A percentile compares a stretch with the other conserved stretches of the same genome.
phyloP scores from a whole-genome alignment of 768 basidiomycete genomes.

The Psilocybe azurescens region DNA sequence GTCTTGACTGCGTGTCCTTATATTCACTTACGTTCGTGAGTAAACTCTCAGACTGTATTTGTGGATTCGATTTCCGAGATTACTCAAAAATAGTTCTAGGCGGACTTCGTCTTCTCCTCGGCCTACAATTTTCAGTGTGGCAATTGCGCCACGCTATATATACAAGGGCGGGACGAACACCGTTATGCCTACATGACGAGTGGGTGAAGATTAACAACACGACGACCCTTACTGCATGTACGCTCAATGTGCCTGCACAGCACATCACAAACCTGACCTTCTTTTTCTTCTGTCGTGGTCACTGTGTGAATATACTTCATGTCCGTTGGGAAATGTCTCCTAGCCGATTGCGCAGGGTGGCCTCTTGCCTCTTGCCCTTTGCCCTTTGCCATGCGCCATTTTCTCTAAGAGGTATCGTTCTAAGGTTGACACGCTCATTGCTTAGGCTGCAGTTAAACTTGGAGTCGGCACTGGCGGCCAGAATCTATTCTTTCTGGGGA shows the following conservation, averaged over 20 bases:
- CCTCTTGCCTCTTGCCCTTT: too few relatives aligned
- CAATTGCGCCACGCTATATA: slow-evolving; percentile 5
- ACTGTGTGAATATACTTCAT: background rate
- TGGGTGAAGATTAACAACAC: background rate
- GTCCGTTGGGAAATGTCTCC: background rate
- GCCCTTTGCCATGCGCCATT: background rate
- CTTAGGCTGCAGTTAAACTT: background rate
- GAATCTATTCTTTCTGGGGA: background rate
- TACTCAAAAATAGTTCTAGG: slow-evolving; percentile 1
- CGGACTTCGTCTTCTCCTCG: slow-evolving; percentile 10
- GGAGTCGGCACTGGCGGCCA: background rate
- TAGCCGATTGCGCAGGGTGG: background rate
- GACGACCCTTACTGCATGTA: background rate
- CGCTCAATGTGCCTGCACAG: background rate
- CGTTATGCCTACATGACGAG: background rate
- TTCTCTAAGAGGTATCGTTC: background rate
- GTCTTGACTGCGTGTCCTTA: background rate
- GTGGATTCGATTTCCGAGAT: slow-evolving; percentile 2
- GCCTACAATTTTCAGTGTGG: background rate
- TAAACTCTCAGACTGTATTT: slow-evolving; percentile 12
- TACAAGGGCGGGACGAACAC: slow-evolving; percentile 1
- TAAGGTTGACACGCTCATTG: background rate
- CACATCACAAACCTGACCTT: background rate
- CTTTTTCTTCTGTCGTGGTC: background rate
- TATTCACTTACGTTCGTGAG: slow-evolving; percentile 6